phyloP scores from a whole-genome alignment of 176 grass and related monocot species.

The Calamus simplicifolius region DNA sequence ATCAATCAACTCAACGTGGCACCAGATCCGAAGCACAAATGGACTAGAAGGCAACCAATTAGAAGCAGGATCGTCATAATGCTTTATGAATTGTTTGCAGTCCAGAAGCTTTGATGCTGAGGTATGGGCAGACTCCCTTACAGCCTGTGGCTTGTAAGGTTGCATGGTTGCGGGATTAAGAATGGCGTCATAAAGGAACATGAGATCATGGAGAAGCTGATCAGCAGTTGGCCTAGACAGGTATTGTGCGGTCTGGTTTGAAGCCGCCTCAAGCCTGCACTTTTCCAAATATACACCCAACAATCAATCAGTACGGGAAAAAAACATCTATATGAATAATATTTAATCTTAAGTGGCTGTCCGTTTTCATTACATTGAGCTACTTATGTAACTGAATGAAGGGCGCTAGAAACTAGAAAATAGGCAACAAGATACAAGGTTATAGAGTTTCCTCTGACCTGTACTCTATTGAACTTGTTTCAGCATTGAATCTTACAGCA shows the following conservation, averaged over 20 bases:
- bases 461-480: constrained; percentile 72
- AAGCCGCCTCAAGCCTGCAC: constrained; percentile 55
- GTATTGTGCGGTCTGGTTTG: not conserved
- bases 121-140: constrained; percentile 26
- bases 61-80: constrained; percentile 46
- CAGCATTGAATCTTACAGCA: constrained; percentile 61
- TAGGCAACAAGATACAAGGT: too few species aligned
- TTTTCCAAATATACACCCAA: not conserved
- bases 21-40: constrained; percentile 50
- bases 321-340: too few species aligned
- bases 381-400: too few species aligned
- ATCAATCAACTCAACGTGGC: constrained; percentile 66
- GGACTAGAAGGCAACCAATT: constrained; percentile 34
- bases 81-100: constrained; percentile 92
- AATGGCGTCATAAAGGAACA: constrained; percentile 62
- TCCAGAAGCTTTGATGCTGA: constrained; percentile 75
- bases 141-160: constrained; percentile 46
- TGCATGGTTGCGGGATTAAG: constrained; percentile 71
- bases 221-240: constrained; percentile 37
- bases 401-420: too few species aligned
- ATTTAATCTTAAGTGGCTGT: too few species aligned
- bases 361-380: too few species aligned
- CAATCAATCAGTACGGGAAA: not conserved
- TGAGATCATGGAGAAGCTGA: constrained; percentile 67
- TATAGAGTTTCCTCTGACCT: constrained; percentile 29